phyloP scores from a whole-genome alignment of 352 stramenopile species.

The Thalassiosira exigua region DNA sequence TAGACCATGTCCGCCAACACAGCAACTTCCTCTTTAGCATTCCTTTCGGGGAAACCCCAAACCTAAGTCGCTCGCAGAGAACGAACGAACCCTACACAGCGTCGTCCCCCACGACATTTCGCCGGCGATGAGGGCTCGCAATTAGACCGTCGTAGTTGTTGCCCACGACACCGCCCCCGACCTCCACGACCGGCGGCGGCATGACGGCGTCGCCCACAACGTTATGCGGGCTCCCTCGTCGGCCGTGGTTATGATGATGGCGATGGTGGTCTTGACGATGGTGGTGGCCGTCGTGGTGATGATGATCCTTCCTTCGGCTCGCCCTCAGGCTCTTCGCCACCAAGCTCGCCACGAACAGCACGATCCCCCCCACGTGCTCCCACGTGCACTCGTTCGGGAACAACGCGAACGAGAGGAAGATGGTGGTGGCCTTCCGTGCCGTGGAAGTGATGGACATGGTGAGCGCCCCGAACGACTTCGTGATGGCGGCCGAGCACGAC shows the following conservation, averaged over 20 bases:
- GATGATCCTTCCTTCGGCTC: slow-evolving; percentile 28
- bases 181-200: too few relatives aligned
- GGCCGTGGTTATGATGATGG: background rate
- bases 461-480: slow-evolving; percentile 86
- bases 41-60: too few relatives aligned
- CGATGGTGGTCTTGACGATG: slow-evolving; percentile 1
- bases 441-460: slow-evolving; percentile 84
- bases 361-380: slow-evolving; percentile 80
- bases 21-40: too few relatives aligned
- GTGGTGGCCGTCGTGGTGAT: slow-evolving; percentile 5
- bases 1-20: too few relatives aligned
- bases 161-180: too few relatives aligned
- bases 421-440: slow-evolving; percentile 79
- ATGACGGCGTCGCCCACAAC: background rate
- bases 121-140: too few relatives aligned
- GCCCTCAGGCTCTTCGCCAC: slow-evolving; percentile 69
- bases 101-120: too few relatives aligned
- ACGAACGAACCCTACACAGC: too few relatives aligned
- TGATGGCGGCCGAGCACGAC: slow-evolving; percentile 81
- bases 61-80: too few relatives aligned
- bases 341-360: slow-evolving; percentile 78
- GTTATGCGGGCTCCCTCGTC: background rate
- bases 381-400: slow-evolving; percentile 83
- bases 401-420: slow-evolving; percentile 85
- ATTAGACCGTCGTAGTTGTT: too few relatives aligned